Base-by-base conservation (phyloP, 805 yeast species). In the Saturnispora saitoi region DNA sequence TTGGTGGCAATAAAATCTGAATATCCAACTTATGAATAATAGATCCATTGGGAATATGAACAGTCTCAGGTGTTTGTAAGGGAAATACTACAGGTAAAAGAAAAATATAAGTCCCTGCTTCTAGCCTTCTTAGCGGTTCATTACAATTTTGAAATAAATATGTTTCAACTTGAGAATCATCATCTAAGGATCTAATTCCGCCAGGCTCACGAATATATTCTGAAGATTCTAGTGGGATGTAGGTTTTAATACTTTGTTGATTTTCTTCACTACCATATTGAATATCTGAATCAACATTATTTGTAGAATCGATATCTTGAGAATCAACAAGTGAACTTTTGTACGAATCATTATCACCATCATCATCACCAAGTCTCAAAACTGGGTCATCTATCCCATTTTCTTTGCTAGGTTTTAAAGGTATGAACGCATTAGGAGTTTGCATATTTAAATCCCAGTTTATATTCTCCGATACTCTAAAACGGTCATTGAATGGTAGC, bases 51-150 rank as follows among this genome's bases (percentile, higher is more conserved):
- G 79, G 71, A 1, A 83, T 72, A 5, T 64, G 59, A 12, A 80
- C 68, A 0, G 86, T 63, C 45, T 85, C 86, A 0, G 91, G 86
- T 1, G 82, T 74, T 48, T 71, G 73, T 24, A 77, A 70, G 0
- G 87, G 83, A 46, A 83, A 73, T 5, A 77, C 62, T 0, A 80
- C 67, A 0, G 93, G 91, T 5, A 84, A 61, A 17, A 81, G 60
- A 57, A 82, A 85, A 2, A 84, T 74, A 58, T 85, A 85, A 54
- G 81, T 76, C 20, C 95, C 95, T 1, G 90, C 78, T 53, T 74
- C 74, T 53, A 66, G 69, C 14, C 58, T 53, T 20, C 54, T 52
- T 5, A 51, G 20, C 15, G 53, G 53, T 7, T 38, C 37, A 10
- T 42, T 26, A 8, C 11, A n/a, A 24, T 39, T 45, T n/a, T 48